These are phyloP conservation scores for Leccinum arenicola DNA, from an alignment of 768 basidiomycete species.

Conservation along the genomic window DNA sequence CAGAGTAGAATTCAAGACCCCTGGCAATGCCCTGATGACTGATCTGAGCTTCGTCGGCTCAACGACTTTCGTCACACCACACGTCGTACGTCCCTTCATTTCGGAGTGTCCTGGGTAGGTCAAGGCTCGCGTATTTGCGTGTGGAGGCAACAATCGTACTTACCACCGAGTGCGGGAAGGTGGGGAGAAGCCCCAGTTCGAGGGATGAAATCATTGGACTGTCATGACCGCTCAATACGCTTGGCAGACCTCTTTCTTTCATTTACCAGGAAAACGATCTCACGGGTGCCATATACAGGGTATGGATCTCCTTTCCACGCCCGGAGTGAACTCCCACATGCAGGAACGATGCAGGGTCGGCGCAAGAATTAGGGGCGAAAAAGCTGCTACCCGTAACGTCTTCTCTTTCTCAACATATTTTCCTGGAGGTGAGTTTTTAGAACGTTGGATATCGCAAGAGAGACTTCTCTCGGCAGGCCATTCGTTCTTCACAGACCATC, in stretches of 20 bases:
- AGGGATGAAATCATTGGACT: not conserved
- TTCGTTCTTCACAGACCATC: slow-evolving; percentile 19
- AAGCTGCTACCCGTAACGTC: slow-evolving; percentile 9
- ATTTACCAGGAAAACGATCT: slow-evolving; percentile 11
- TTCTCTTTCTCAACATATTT: slow-evolving; percentile 3
- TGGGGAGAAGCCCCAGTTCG: slow-evolving; percentile 3
- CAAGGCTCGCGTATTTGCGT: slow-evolving; percentile 5
- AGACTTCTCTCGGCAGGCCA: slow-evolving; percentile 16
- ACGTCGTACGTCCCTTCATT: not conserved
- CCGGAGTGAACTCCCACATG: slow-evolving; percentile 13
- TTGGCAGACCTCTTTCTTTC: slow-evolving; percentile 19
- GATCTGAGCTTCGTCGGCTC: slow-evolving; percentile 7
- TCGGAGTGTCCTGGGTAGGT: slow-evolving; percentile 7
- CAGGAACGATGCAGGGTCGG: slow-evolving; percentile 1
- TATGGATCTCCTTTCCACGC: slow-evolving; percentile 2
- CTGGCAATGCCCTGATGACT: slow-evolving; percentile 5
- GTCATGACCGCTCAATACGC: slow-evolving; percentile 8
- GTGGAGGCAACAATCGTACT: slow-evolving; percentile 7
- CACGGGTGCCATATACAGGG: slow-evolving; percentile 17
- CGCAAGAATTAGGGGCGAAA: slow-evolving; percentile 4
- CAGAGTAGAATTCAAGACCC: not conserved
- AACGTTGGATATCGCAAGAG: slow-evolving; percentile 22
- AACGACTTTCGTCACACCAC: slow-evolving; percentile 8
- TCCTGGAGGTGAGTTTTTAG: slow-evolving; percentile 6
- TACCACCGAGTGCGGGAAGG: slow-evolving; percentile 19